Conservation (phyloP, 371 early-diverging fungal species). For the Mortierella sp. region DNA sequence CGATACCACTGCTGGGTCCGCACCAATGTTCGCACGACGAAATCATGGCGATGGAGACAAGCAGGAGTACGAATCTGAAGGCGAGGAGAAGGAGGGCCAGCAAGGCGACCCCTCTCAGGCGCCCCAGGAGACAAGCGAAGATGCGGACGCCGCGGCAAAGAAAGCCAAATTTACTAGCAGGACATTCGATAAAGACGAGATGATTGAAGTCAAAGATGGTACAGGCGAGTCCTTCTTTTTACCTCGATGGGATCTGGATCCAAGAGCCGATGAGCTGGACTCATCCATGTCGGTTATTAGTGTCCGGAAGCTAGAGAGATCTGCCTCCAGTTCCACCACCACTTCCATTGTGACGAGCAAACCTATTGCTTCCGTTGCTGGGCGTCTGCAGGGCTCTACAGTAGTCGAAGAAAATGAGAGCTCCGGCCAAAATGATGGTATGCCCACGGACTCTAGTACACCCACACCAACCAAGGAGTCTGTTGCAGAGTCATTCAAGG, state of each 20-base stretch:
- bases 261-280: conserved; percentile 42
- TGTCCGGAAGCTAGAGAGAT: conserved; percentile 44
- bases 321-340: conserved; percentile 29
- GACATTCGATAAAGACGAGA: conserved; percentile 57
- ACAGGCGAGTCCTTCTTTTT: conserved; percentile 56
- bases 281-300: conserved; percentile 49
- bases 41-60: conserved; percentile 35
- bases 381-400: conserved; percentile 27
- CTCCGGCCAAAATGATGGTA: neutral
- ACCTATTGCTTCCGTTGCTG: conserved; percentile 30
- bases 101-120: neutral
- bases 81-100: conserved; percentile 16
- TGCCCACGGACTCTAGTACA: neutral
- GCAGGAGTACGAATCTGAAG: conserved; percentile 36
- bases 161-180: conserved; percentile 48
- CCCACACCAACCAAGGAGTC: neutral
- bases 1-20: conserved; percentile 11
- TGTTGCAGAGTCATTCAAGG: neutral
- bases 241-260: conserved; percentile 53
- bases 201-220: conserved; percentile 55
- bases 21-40: conserved; percentile 3
- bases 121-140: conserved; percentile 13
- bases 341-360: conserved; percentile 25
- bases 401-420: conserved; percentile 23
- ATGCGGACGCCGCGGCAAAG: conserved; percentile 29